Conservation (phyloP, 768 basidiomycete species). For the Amanita subjunquillea region DNA sequence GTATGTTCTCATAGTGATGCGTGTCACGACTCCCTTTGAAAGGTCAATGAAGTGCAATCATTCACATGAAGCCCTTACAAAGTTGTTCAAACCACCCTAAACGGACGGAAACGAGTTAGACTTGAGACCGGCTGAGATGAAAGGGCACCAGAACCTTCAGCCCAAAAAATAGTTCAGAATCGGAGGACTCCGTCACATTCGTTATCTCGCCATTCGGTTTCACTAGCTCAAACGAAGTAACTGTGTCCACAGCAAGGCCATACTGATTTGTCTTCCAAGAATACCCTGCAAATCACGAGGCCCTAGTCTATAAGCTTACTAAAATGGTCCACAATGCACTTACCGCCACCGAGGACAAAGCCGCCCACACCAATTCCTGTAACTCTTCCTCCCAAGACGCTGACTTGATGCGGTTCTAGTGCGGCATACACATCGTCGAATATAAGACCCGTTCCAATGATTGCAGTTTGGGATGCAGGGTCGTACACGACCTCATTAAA, state of each 20-base stretch:
- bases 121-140: not conserved
- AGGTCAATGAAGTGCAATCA: not conserved
- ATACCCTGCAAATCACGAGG: constrained; percentile 29
- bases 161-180: constrained; percentile 31
- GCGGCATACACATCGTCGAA: constrained; percentile 44
- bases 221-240: constrained; percentile 45
- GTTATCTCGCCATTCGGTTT: constrained; percentile 40
- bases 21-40: constrained; percentile 45
- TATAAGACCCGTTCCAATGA: constrained; percentile 23
- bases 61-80: constrained; percentile 16
- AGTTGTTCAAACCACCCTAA: constrained; percentile 58
- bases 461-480: constrained; percentile 16
- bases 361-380: constrained; percentile 38
- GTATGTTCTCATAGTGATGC: constrained; percentile 40
- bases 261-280: constrained; percentile 56
- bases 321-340: constrained; percentile 8
- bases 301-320: not conserved
- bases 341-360: constrained; percentile 35
- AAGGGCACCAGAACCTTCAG: constrained; percentile 19
- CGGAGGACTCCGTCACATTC: constrained; percentile 21
- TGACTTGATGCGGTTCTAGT: constrained; percentile 27
- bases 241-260: constrained; percentile 46
- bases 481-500: constrained; percentile 28
- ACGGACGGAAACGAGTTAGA: not conserved
- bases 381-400: constrained; percentile 38